These are phyloP conservation scores for Trypanosomatidae sp. DNA, from an alignment of 208 protist species.

Conservation along the genomic window DNA sequence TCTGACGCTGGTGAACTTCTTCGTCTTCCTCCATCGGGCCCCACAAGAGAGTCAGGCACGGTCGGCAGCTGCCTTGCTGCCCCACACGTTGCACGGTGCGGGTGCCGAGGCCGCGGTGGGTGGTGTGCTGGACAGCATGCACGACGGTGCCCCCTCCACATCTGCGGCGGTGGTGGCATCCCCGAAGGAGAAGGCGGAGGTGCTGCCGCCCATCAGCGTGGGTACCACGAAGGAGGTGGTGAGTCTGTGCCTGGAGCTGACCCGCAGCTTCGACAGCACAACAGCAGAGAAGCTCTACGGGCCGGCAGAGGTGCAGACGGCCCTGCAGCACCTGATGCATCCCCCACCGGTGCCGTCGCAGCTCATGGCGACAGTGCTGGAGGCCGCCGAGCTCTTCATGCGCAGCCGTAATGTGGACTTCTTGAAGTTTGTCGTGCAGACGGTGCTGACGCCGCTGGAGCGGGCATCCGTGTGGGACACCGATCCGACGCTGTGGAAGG, in stretches of 20 bases:
- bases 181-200: too few relatives aligned
- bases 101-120: not conserved
- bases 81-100: constrained; percentile 2
- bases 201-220: constrained; percentile 46
- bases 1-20: constrained; percentile 57
- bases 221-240: constrained; percentile 69
- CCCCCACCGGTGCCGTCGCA: constrained; percentile 61
- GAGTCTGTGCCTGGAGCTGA: constrained; percentile 54
- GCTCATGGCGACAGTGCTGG: constrained; percentile 75
- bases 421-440: constrained; percentile 52
- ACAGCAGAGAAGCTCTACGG: constrained; percentile 56
- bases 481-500: constrained; percentile 69
- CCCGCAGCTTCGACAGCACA: constrained; percentile 48
- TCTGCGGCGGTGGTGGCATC: too few relatives aligned
- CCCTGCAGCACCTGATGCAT: constrained; percentile 53
- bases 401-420: constrained; percentile 41
- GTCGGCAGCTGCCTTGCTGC: constrained; percentile 2
- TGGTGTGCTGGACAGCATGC: constrained; percentile 21
- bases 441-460: constrained; percentile 58
- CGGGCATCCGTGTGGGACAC: constrained; percentile 56
- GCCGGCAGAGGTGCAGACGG: constrained; percentile 52
- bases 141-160: too few relatives aligned
- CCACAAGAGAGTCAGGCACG: constrained; percentile 39
- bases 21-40: constrained; percentile 64
- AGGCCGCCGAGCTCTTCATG: constrained; percentile 35